phyloP scores from a whole-genome alignment of 768 basidiomycete species.

The Lentinula boryana region DNA sequence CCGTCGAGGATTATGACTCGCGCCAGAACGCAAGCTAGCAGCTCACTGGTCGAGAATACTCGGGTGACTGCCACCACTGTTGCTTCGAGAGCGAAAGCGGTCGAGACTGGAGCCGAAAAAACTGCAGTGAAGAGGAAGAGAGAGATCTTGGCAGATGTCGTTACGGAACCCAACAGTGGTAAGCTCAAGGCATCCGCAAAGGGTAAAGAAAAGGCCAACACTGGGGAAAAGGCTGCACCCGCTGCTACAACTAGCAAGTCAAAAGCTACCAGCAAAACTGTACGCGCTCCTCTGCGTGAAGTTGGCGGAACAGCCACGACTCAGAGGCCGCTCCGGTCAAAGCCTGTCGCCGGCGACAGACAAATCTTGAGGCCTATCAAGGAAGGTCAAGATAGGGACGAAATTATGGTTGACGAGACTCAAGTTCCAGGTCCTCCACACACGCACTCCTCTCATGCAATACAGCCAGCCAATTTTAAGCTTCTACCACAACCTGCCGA shows the following conservation, averaged over 20 bases:
- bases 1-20: slow-evolving; percentile 11
- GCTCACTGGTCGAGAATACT: slow-evolving; percentile 20
- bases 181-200: slow-evolving; percentile 29
- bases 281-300: slow-evolving; percentile 51
- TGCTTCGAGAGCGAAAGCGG: slow-evolving; percentile 47
- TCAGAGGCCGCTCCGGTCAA: slow-evolving; percentile 22
- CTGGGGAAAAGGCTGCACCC: slow-evolving; percentile 59
- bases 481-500: not conserved
- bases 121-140: slow-evolving; percentile 71
- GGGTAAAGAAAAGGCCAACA: slow-evolving; percentile 59
- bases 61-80: slow-evolving; percentile 43
- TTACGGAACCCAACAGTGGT: slow-evolving; percentile 44
- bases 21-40: slow-evolving; percentile 26
- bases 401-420: slow-evolving; percentile 16
- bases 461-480: not conserved
- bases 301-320: slow-evolving; percentile 35
- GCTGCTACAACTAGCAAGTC: slow-evolving; percentile 26
- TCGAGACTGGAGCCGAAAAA: slow-evolving; percentile 33
- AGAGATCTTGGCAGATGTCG: slow-evolving; percentile 71
- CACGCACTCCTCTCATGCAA: slow-evolving; percentile 7
- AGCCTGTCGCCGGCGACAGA: slow-evolving; percentile 7
- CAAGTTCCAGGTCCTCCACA: not conserved
- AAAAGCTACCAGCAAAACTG: slow-evolving; percentile 23
- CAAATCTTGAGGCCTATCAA: not conserved
- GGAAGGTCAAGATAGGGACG: slow-evolving; percentile 9